Conservation (phyloP, 148 eudicot genomes). For the Talinum fruticosum region DNA sequence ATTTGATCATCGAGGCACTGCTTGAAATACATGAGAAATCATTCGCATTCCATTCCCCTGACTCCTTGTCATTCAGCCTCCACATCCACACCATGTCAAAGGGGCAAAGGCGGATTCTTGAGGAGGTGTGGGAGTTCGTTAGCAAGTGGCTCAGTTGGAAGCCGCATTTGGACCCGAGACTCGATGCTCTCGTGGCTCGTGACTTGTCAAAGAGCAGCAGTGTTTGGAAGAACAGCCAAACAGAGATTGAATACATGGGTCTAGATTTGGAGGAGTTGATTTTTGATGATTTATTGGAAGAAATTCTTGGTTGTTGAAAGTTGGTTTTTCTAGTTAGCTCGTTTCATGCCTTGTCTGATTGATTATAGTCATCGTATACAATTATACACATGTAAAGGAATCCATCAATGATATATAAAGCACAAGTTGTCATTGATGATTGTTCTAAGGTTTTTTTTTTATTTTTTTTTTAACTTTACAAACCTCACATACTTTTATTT, state of each 20-base stretch:
- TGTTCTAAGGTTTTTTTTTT: no score
- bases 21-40: constrained; percentile 48
- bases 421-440: no score
- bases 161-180: constrained; percentile 32
- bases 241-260: constrained; percentile 54
- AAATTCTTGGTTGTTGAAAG: constrained; percentile 26
- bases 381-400: background rate
- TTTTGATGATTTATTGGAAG: constrained; percentile 56
- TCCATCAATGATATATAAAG: background rate
- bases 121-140: constrained; percentile 48
- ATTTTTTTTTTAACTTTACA: no score
- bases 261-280: constrained; percentile 66
- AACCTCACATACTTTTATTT: no score
- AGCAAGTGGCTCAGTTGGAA: constrained; percentile 30
- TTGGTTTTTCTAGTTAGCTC: background rate
- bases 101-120: constrained; percentile 31
- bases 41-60: constrained; percentile 53
- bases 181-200: constrained; percentile 38
- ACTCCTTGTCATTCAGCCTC: constrained; percentile 47
- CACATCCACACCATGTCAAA: constrained; percentile 37
- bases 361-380: background rate
- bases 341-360: background rate
- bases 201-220: constrained; percentile 37
- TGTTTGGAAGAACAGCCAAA: constrained; percentile 80
- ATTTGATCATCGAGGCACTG: constrained; percentile 59